Evolutionary conservation across 2,329 filamentous ascomycete genomes (phyloP).

Genomic region (Dryadomyces quercus-mongolicae): DNA sequence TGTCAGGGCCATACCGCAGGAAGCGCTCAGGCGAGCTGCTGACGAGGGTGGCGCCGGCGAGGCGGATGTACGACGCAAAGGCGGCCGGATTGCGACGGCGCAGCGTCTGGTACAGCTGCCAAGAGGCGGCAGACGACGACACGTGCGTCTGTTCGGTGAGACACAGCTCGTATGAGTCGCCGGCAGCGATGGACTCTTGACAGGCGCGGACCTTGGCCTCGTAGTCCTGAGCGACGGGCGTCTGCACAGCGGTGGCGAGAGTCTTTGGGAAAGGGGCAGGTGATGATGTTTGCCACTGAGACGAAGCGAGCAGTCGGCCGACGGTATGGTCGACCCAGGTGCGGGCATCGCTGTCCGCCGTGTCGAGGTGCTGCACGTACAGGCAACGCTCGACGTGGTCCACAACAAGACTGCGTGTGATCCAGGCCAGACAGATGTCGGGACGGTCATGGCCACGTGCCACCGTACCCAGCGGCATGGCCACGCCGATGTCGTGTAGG

Average conservation of each 20-base stretch:
- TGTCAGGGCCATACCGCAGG: conserved; percentile 26
- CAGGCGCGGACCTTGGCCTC: conserved; percentile 55
- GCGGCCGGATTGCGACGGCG: conserved; percentile 65
- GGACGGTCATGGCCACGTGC: conserved; percentile 33
- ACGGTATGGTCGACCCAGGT: conserved; percentile 32
- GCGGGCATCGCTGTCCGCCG: background rate
- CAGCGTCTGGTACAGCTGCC: conserved; percentile 61
- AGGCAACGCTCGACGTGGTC: conserved; percentile 53
- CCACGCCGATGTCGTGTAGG: conserved; percentile 44
- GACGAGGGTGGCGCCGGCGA: conserved; percentile 59
- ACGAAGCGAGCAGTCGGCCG: conserved; percentile 17
- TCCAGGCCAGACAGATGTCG: conserved; percentile 65
- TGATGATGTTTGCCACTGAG: conserved; percentile 14
- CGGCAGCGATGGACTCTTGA: conserved; percentile 59
- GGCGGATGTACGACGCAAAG: conserved; percentile 70
- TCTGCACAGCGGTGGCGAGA: conserved; percentile 17
- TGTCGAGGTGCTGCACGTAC: conserved; percentile 54
- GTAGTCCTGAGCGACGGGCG: conserved; percentile 40
- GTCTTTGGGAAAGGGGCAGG: background rate
- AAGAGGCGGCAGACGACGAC: conserved; percentile 34
- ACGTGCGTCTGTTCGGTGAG: conserved; percentile 59
- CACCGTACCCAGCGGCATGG: conserved; percentile 14
- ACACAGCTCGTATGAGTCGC: conserved; percentile 78
- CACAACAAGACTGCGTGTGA: conserved; percentile 64
- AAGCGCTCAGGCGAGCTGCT: conserved; percentile 86